Percentiles rank a stretch among this genome's conserved stretches.
Evolutionary conservation across 2,329 filamentous ascomycete species (phyloP).

Genomic region (Ceratocystis alfenasii): DNA sequence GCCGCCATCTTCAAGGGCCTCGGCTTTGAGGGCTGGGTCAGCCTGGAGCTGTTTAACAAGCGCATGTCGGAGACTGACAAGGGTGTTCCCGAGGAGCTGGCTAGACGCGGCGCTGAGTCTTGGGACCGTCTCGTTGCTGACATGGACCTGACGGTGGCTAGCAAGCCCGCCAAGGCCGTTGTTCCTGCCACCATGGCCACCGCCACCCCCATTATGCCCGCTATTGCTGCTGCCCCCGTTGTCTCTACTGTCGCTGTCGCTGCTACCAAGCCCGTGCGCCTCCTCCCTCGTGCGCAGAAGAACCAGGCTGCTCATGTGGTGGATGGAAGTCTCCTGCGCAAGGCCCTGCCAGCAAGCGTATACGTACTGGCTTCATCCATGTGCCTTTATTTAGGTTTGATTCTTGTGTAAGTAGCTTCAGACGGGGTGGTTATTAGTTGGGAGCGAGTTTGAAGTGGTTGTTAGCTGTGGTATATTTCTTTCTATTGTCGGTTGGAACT

Average conservation of each 20-base stretch:
- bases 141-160: conserved; percentile 24
- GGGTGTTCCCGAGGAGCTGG: conserved; percentile 43
- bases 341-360: conserved; percentile 9
- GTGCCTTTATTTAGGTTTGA: conserved; percentile 14
- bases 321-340: conserved; percentile 6
- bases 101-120: conserved; percentile 41
- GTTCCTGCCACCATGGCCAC: not conserved
- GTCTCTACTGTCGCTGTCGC: not conserved
- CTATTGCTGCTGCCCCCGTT: not conserved
- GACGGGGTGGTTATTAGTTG: not conserved
- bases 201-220: not conserved
- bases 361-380: conserved; percentile 14
- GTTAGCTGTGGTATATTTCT: no score
- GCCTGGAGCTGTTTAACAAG: conserved; percentile 57
- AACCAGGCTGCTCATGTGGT: not conserved
- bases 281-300: not conserved
- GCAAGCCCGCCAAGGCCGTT: conserved; percentile 2
- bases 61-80: conserved; percentile 42
- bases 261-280: not conserved
- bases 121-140: conserved; percentile 36
- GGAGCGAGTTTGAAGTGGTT: not conserved
- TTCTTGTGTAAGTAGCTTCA: conserved; percentile 14
- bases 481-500: not conserved
- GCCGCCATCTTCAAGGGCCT: conserved; percentile 50
- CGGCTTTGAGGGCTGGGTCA: conserved; percentile 57